These are phyloP conservation scores for Russula olivacea DNA, from an alignment of 768 basidiomycete species.

Conservation along the genomic window DNA sequence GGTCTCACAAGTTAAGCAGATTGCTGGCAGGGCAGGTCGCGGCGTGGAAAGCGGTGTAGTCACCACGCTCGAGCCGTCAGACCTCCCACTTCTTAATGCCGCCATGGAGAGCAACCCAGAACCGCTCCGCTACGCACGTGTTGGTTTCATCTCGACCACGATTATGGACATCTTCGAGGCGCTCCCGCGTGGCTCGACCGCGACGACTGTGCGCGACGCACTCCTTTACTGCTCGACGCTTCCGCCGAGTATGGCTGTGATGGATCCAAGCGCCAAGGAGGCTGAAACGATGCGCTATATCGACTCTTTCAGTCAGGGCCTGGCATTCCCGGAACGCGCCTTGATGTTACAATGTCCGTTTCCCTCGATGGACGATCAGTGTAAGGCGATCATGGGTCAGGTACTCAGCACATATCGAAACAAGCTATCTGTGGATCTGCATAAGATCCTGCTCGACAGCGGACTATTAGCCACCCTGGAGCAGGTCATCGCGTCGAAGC, in stretches of 20 bases:
- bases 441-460: constrained; percentile 33
- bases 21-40: constrained; percentile 89
- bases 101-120: constrained; percentile 50
- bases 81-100: constrained; percentile 53
- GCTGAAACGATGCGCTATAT: constrained; percentile 39
- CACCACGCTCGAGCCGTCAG: constrained; percentile 60
- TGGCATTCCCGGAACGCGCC: constrained; percentile 42
- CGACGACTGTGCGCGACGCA: constrained; percentile 44
- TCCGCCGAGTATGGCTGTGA: constrained; percentile 41
- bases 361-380: constrained; percentile 42
- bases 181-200: constrained; percentile 41
- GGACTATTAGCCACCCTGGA: constrained; percentile 40
- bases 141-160: constrained; percentile 34
- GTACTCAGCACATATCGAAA: constrained; percentile 42
- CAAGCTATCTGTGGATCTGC: constrained; percentile 41
- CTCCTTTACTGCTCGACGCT: constrained; percentile 43
- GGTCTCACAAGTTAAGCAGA: constrained; percentile 82
- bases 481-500: constrained; percentile 35
- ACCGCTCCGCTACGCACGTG: constrained; percentile 47
- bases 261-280: constrained; percentile 26
- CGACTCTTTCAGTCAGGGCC: constrained; percentile 35
- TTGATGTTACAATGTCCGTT: constrained; percentile 48
- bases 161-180: constrained; percentile 32
- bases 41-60: constrained; percentile 54
- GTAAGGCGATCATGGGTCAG: constrained; percentile 32